Conservation (phyloP, 78 protist genomes). For the Dictyostelium brefeldianum region DNA sequence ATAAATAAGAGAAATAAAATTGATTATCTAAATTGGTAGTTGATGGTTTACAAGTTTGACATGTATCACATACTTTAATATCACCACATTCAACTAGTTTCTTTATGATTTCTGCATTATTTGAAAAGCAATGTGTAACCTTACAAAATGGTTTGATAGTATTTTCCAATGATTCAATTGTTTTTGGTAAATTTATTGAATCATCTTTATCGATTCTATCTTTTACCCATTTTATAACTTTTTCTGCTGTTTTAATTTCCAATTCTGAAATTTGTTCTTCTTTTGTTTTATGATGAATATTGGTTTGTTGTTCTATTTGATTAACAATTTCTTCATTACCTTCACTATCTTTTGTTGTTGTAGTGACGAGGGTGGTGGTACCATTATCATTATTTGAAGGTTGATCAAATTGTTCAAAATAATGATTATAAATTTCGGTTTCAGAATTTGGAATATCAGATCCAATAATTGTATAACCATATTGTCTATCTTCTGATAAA, state of each 20-base stretch:
- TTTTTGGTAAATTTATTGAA: constrained; percentile 43
- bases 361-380: not conserved
- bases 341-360: not conserved
- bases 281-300: not conserved
- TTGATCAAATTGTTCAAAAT: not conserved
- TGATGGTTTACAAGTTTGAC: constrained; percentile 50
- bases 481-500: constrained; percentile 23
- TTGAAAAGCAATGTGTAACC: not conserved
- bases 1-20: constrained; percentile 13
- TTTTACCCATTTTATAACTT: constrained; percentile 33
- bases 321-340: not conserved
- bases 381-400: not conserved
- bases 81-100: constrained; percentile 48
- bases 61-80: constrained; percentile 31
- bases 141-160: constrained; percentile 61
- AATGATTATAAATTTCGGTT: constrained; percentile 10
- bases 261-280: constrained; percentile 21
- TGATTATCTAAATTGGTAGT: not conserved
- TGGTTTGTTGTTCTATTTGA: not conserved
- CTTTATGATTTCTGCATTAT: not conserved
- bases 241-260: constrained; percentile 1
- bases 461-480: constrained; percentile 30
- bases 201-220: constrained; percentile 29
- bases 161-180: not conserved
- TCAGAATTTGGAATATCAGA: constrained; percentile 32